These are phyloP conservation scores for Cinnamomum micranthum DNA, from an alignment of 164 flowering plant species.

Conservation along the genomic window DNA sequence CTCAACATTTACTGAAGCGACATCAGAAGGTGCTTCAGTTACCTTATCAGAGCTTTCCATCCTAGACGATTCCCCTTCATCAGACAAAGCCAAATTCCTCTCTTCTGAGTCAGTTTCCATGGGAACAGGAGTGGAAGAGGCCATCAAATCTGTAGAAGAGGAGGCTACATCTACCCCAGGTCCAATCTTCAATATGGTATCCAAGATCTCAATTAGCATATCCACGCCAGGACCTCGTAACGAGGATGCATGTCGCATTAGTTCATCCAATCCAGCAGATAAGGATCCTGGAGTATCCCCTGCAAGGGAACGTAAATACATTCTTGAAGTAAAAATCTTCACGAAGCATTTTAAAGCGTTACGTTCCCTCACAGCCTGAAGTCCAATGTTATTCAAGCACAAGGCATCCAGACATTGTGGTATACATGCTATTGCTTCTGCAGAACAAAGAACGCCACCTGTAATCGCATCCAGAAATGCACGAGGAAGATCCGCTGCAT, in stretches of 20 bases:
- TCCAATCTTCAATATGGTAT: conserved; percentile 57
- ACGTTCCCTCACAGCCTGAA: conserved; percentile 82
- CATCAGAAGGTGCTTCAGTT: conserved; percentile 49
- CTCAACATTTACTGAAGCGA: conserved; percentile 38
- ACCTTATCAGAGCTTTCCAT: conserved; percentile 42
- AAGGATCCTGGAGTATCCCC: conserved; percentile 72
- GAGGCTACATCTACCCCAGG: conserved; percentile 42
- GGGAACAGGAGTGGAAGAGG: conserved; percentile 51
- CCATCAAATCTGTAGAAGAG: conserved; percentile 29
- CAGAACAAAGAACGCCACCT: conserved; percentile 78
- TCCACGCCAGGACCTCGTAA: conserved; percentile 82
- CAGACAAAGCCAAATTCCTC: conserved; percentile 29
- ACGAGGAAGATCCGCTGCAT: conserved; percentile 77
- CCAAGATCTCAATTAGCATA: conserved; percentile 75
- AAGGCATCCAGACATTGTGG: conserved; percentile 94
- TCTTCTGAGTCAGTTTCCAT: conserved; percentile 86
- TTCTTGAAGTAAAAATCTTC: conserved; percentile 73
- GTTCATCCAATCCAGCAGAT: conserved; percentile 83
- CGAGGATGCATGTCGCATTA: conserved; percentile 83
- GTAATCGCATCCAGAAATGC: conserved; percentile 84
- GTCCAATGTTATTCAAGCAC: conserved; percentile 79
- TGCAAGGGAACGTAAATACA: conserved; percentile 62
- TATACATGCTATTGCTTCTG: conserved; percentile 83
- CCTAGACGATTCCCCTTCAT: conserved; percentile 46
- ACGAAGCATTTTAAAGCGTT: conserved; percentile 88